A percentile compares a stretch with the other conserved stretches of the same genome.
Evolutionary conservation across 352 stramenopile genomes (phyloP).

Genomic region (Pythium brachiatum): DNA sequence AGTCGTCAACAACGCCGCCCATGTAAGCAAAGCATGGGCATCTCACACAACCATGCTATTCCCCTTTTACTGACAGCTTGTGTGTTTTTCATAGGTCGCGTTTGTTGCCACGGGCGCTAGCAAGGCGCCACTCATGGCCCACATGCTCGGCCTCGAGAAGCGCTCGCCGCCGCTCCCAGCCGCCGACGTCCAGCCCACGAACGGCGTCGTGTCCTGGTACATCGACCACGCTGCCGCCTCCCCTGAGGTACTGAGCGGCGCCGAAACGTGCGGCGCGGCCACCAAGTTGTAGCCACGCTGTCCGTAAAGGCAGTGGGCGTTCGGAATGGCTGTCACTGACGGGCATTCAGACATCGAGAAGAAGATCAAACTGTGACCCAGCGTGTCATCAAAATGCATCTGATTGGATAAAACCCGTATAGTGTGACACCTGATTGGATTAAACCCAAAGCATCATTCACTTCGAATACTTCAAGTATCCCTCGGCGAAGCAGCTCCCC

Average conservation of each 20-base stretch:
- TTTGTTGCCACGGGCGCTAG: constrained; percentile 88
- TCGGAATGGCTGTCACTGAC: too few relatives aligned
- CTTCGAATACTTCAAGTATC: too few relatives aligned
- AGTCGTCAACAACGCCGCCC: constrained; percentile 90
- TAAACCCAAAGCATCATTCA: too few relatives aligned
- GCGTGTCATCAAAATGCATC: not conserved
- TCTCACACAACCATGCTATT: not conserved
- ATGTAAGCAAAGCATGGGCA: constrained; percentile 42
- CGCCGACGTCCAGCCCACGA: constrained; percentile 61
- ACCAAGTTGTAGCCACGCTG: constrained; percentile 16
- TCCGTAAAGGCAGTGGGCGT: too few relatives aligned
- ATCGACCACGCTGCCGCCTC: constrained; percentile 75
- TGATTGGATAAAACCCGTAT: constrained; percentile 31
- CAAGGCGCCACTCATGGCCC: constrained; percentile 87
- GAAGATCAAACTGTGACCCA: not conserved
- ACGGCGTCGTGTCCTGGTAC: constrained; percentile 84
- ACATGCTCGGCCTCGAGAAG: constrained; percentile 69
- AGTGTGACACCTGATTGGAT: too few relatives aligned
- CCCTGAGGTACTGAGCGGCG: constrained; percentile 1
- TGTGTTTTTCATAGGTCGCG: constrained; percentile 58
- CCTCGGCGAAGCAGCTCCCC: too few relatives aligned
- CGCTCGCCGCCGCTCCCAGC: constrained; percentile 65
- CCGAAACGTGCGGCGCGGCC: constrained; percentile 10
- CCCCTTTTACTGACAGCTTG: not conserved
- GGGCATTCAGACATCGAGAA: too few relatives aligned